Conservation (phyloP, 140 eudicot genomes). For the Ambrosia hybrid region DNA sequence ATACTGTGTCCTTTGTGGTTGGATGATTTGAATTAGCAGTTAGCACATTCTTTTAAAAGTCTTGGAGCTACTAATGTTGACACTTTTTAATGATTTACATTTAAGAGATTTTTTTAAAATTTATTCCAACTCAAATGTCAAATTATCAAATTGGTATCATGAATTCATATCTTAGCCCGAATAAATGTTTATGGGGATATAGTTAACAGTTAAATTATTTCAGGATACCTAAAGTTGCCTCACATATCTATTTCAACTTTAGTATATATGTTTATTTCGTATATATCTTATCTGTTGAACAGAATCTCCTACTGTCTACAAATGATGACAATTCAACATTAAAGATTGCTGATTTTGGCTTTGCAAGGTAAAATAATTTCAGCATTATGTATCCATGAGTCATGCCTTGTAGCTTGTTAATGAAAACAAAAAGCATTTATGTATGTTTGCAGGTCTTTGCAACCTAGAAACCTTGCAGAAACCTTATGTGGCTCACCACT, state of each 20-base stretch:
- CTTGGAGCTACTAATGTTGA: no score
- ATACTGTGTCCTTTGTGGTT: no score
- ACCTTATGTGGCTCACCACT: slow-evolving; percentile 97
- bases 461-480: slow-evolving; percentile 90
- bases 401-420: slow-evolving; percentile 2
- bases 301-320: slow-evolving; percentile 81
- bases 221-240: no score
- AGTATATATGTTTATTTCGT: slow-evolving; percentile 12
- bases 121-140: neutral
- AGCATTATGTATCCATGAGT: neutral
- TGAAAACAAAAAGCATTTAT: neutral
- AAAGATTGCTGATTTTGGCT: slow-evolving; percentile 98
- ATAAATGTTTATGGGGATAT: no score
- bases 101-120: no score
- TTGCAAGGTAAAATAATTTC: slow-evolving; percentile 67
- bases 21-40: no score
- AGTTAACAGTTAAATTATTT: no score
- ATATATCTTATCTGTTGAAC: slow-evolving; percentile 31
- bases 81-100: no score
- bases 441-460: slow-evolving; percentile 62
- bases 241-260: slow-evolving; percentile 4
- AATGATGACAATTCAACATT: slow-evolving; percentile 64
- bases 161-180: no score
- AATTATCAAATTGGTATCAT: neutral
- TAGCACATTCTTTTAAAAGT: no score